Evolutionary conservation across 108 stramenopile species (phyloP).

Genomic region (Aurantiochytrium sp.): DNA sequence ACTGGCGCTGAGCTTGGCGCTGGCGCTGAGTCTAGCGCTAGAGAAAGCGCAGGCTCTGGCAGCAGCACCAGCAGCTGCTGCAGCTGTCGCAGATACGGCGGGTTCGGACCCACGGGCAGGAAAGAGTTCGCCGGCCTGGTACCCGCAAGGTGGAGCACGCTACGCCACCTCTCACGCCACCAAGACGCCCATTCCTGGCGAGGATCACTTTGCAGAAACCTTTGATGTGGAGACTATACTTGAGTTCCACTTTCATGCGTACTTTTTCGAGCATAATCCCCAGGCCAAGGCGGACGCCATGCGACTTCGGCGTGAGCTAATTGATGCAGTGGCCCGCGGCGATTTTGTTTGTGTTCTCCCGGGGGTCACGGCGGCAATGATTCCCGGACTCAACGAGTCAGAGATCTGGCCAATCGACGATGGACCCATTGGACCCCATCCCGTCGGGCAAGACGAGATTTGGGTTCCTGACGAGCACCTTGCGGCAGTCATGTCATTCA

Average conservation of each 20-base stretch:
- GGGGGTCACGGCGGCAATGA: background rate
- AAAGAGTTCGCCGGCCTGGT: background rate
- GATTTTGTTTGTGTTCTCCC: constrained; percentile 7
- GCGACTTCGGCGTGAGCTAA: background rate
- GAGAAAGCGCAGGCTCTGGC: too few species aligned
- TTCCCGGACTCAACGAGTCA: background rate
- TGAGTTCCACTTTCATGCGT: constrained; percentile 20
- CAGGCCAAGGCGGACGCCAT: background rate
- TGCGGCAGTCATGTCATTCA: background rate
- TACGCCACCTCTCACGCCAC: background rate
- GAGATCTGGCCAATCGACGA: background rate
- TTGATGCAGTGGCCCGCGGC: background rate
- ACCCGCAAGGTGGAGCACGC: background rate
- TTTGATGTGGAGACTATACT: background rate
- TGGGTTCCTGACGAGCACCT: constrained; percentile 21
- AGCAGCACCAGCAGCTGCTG: too few species aligned
- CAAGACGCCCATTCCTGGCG: background rate
- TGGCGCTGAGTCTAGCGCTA: too few species aligned
- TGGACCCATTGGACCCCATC: constrained; percentile 15
- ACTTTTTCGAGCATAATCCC: constrained; percentile 16
- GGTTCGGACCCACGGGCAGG: too few species aligned
- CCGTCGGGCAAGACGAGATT: constrained; percentile 2
- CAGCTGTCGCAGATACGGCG: too few species aligned
- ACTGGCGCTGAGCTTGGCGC: too few species aligned
- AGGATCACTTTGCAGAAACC: background rate